Conservation (phyloP, 345 rosid species). For the Euphorbia pulcherrima region DNA sequence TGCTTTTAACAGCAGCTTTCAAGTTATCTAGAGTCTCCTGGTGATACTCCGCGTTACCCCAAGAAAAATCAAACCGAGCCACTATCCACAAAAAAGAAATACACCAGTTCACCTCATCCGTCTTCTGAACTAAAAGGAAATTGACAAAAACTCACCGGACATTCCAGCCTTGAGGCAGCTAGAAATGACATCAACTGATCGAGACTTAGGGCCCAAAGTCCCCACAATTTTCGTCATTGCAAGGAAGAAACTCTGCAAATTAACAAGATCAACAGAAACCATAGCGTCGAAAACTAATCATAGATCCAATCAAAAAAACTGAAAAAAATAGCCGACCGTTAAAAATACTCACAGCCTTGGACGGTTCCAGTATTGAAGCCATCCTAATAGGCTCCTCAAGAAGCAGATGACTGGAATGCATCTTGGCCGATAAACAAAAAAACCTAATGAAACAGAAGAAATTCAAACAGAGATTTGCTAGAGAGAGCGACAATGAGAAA, state of each 20-base stretch:
- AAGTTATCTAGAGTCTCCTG: slow-evolving; percentile 31
- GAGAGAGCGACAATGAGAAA: background rate
- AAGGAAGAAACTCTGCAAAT: slow-evolving; percentile 27
- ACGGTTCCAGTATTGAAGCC: slow-evolving; percentile 95
- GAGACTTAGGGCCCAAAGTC: slow-evolving; percentile 33
- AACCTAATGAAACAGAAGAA: background rate
- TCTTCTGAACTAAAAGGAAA: background rate
- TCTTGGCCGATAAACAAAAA: slow-evolving; percentile 30
- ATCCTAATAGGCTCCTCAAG: slow-evolving; percentile 98
- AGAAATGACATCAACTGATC: slow-evolving; percentile 28
- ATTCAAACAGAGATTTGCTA: background rate
- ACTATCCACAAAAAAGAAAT: slow-evolving; percentile 14
- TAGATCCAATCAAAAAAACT: slow-evolving; percentile 5
- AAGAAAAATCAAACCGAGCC: slow-evolving; percentile 37
- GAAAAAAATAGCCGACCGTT: background rate
- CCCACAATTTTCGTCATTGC: slow-evolving; percentile 39
- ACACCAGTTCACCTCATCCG: background rate
- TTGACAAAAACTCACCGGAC: slow-evolving; percentile 20
- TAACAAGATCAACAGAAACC: background rate
- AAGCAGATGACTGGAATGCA: slow-evolving; percentile 93
- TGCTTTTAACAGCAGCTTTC: slow-evolving; percentile 31
- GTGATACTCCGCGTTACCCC: slow-evolving; percentile 28
- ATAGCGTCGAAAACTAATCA: background rate
- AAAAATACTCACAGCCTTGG: slow-evolving; percentile 62
- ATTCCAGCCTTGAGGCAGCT: slow-evolving; percentile 31